Base-by-base conservation (phyloP, 1,284 basidiomycete species). In the Leccinum olivaceoglutinosum region DNA sequence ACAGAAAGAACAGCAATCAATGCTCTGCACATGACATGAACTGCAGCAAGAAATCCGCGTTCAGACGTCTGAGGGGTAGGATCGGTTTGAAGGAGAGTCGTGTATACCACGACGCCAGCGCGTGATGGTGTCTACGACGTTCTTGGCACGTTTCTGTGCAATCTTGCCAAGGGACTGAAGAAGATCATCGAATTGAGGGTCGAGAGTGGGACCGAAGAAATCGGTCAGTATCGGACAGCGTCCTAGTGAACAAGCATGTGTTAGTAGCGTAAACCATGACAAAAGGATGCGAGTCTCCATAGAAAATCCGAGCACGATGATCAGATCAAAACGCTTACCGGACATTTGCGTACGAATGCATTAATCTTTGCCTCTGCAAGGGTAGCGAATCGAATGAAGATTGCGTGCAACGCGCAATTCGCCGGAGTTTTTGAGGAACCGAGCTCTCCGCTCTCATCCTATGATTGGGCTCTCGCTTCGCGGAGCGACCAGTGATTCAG, bases 21-120 rank as follows among this genome's bases (percentile, higher is more conserved):
- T 0, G 92, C 88, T 58, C 94, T 85, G 72, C 93, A 94, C 84
- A 93, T 89, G 69, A 96, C 87, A 74, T 94, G 96, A 46, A 91
- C 89, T 1, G 91, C 87, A 4, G 92, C 89, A 3, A 94, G 81
- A 59, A 85, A 83, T 76, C 92, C 90, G n/a, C 92, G 85, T 70
- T 92, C 90, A 41, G 78, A 69, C 29, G 73, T 71, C 38, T 81
- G 73, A 73, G 7, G 76, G 73, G 3, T 80, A 76, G 3, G 81
- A 80, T 61, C 81, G 81, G 39, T 61, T 64, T 11, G 80, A 77
- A 25, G 90, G 85, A 18, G 81, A 83, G 64, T 91, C 90, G 51
- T 82, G 83, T 71, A 95, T 92, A 53, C 82, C 86, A 62, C 87
- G 82, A 64, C 92, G 84, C 96, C 96, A 98, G 21, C 90, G 86